phyloP scores from a whole-genome alignment of 495 filamentous ascomycete genomes.

The Penicillium canariense region DNA sequence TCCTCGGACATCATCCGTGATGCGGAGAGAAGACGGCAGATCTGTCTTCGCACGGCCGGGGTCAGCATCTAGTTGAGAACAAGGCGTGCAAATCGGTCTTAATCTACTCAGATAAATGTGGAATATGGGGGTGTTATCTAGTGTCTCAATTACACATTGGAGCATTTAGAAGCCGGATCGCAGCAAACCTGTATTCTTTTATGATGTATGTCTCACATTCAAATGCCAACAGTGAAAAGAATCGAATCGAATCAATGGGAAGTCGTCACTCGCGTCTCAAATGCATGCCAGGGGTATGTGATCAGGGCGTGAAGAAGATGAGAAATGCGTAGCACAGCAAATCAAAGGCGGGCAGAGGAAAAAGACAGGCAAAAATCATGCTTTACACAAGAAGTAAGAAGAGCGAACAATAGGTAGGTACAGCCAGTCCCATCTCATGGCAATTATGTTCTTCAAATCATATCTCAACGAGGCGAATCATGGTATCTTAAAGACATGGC shows the following conservation, averaged over 20 bases:
- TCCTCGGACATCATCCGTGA: constrained; percentile 77
- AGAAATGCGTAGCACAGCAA: not conserved
- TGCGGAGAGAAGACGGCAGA: constrained; percentile 65
- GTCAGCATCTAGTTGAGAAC: not conserved
- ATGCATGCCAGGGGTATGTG: not conserved
- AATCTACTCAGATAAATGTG: too few species aligned
- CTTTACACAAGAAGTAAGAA: constrained; percentile 10
- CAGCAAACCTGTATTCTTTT: not conserved
- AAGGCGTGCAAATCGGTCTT: too few species aligned
- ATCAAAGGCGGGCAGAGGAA: not conserved
- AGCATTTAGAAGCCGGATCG: not conserved
- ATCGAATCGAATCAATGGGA: not conserved
- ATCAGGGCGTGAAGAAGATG: not conserved
- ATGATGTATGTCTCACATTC: not conserved
- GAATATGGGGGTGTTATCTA: not conserved
- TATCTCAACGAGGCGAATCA: constrained; percentile 23
- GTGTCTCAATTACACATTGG: too few species aligned
- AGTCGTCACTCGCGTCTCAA: not conserved
- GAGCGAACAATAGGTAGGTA: constrained; percentile 15
- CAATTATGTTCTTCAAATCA: constrained; percentile 32
- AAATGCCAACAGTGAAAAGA: not conserved
- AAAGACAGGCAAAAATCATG: not conserved
- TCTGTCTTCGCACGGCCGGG: constrained; percentile 26
- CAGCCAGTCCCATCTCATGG: constrained; percentile 15
- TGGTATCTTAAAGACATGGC: constrained; percentile 37